Percentiles rank a stretch among this genome's conserved stretches.
phyloP scores from a whole-genome alignment of 2,329 filamentous ascomycete species.

The Biscogniauxia sp. region DNA sequence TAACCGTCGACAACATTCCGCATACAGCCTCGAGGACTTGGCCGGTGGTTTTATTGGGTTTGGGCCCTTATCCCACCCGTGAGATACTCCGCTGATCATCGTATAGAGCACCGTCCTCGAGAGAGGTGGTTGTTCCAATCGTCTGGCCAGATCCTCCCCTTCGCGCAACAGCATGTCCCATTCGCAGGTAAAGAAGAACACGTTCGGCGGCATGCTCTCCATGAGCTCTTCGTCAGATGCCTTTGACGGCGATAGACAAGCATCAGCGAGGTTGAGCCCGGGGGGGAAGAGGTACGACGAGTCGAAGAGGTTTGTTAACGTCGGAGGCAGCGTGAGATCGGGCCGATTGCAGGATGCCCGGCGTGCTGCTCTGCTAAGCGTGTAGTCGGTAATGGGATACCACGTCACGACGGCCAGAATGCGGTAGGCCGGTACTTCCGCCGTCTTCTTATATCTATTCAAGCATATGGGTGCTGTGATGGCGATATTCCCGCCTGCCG shows the following conservation, averaged over 20 bases:
- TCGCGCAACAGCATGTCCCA: slow-evolving; percentile 63
- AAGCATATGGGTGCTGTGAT: slow-evolving; percentile 42
- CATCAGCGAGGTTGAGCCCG: slow-evolving; percentile 47
- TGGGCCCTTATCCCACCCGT: slow-evolving; percentile 67
- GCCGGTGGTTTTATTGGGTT: slow-evolving; percentile 54
- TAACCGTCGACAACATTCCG: slow-evolving; percentile 51
- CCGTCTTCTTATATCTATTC: slow-evolving; percentile 26
- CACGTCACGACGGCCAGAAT: slow-evolving; percentile 56
- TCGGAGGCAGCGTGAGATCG: slow-evolving; percentile 56
- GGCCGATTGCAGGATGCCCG: slow-evolving; percentile 52
- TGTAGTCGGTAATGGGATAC: slow-evolving; percentile 64
- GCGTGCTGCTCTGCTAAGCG: slow-evolving; percentile 53
- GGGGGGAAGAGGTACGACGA: slow-evolving; percentile 58
- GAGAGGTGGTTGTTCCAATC: slow-evolving; percentile 46
- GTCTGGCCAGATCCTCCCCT: slow-evolving; percentile 58
- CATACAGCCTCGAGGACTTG: slow-evolving; percentile 52
- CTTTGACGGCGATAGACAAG: slow-evolving; percentile 56
- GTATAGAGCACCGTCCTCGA: slow-evolving; percentile 57
- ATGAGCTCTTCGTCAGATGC: slow-evolving; percentile 51
- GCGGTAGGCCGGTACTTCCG: slow-evolving; percentile 38
- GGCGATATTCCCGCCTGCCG: slow-evolving; percentile 58
- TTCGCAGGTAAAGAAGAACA: slow-evolving; percentile 62
- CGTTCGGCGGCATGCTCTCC: slow-evolving; percentile 46
- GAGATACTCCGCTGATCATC: slow-evolving; percentile 56
- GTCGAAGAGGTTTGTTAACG: slow-evolving; percentile 62